phyloP scores from a whole-genome alignment of 2,329 filamentous ascomycete genomes.

The Tolypocladium guangdongense region DNA sequence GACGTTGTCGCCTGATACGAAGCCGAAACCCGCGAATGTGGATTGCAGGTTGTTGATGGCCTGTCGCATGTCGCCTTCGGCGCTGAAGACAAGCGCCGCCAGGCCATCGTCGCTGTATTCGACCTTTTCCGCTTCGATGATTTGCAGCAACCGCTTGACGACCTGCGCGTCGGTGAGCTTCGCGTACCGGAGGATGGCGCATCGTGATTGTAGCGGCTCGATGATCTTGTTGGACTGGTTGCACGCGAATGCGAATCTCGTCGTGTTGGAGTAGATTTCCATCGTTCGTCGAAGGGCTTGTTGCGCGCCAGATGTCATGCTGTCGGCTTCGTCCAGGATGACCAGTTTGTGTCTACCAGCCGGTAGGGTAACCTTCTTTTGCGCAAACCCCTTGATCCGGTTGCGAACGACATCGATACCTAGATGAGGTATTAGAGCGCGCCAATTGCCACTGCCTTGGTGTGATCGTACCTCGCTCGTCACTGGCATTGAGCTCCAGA shows the following conservation, averaged over 20 bases:
- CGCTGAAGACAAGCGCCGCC: slow-evolving; percentile 91
- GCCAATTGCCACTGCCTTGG: background rate
- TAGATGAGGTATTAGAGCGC: slow-evolving; percentile 14
- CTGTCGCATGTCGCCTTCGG: slow-evolving; percentile 97
- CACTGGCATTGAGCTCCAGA: slow-evolving; percentile 88
- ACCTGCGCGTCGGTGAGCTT: slow-evolving; percentile 88
- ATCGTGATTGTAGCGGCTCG: slow-evolving; percentile 93
- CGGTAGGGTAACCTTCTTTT: slow-evolving; percentile 96
- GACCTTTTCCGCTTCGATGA: slow-evolving; percentile 85
- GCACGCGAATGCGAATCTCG: slow-evolving; percentile 93
- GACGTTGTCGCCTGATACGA: slow-evolving; percentile 95
- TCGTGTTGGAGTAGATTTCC: slow-evolving; percentile 97
- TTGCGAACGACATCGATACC: slow-evolving; percentile 96
- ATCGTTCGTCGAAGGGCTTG: slow-evolving; percentile 91
- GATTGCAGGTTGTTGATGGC: slow-evolving; percentile 98
- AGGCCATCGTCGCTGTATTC: slow-evolving; percentile 87
- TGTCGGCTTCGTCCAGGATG: slow-evolving; percentile 95
- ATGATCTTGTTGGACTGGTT: slow-evolving; percentile 99
- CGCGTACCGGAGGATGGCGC: slow-evolving; percentile 88
- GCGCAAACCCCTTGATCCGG: slow-evolving; percentile 94
- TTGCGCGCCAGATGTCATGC: slow-evolving; percentile 94
- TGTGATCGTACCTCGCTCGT: slow-evolving; percentile 64
- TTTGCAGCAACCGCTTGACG: slow-evolving; percentile 80
- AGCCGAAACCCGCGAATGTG: slow-evolving; percentile 85
- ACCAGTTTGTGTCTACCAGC: slow-evolving; percentile 88